phyloP scores from a whole-genome alignment of 805 yeast species.

The Ogataea trehalophila region DNA sequence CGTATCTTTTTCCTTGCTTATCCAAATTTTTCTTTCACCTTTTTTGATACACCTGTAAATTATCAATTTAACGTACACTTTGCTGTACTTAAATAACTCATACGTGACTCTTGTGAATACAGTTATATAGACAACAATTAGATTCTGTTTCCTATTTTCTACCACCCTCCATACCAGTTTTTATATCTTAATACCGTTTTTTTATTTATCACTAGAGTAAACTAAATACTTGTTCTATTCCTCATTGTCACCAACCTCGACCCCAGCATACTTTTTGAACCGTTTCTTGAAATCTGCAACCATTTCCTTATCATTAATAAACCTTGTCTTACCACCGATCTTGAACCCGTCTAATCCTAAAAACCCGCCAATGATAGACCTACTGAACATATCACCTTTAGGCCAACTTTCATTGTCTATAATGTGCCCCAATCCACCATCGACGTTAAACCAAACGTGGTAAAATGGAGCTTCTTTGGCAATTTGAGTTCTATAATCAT shows the following conservation, averaged over 20 bases:
- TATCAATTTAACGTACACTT: too few relatives aligned
- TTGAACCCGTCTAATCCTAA: slow-evolving; percentile 33
- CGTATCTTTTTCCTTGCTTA: too few relatives aligned
- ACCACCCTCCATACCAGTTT: too few relatives aligned
- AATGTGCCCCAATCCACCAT: slow-evolving; percentile 49
- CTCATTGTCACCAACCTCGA: not conserved
- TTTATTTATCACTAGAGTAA: too few relatives aligned
- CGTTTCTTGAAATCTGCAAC: slow-evolving; percentile 9
- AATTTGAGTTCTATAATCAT: slow-evolving; percentile 28
- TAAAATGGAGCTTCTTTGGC: slow-evolving; percentile 47
- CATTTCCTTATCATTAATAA: slow-evolving; percentile 12
- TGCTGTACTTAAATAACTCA: too few relatives aligned
- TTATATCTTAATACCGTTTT: too few relatives aligned
- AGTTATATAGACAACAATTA: too few relatives aligned
- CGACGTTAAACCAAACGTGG: slow-evolving; percentile 44
- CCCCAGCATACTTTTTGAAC: slow-evolving; percentile 13
- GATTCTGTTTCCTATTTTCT: too few relatives aligned
- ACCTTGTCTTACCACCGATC: slow-evolving; percentile 29
- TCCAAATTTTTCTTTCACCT: too few relatives aligned
- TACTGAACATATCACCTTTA: slow-evolving; percentile 39
- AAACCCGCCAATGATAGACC: slow-evolving; percentile 44
- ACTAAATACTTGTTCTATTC: not conserved
- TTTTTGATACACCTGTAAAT: too few relatives aligned
- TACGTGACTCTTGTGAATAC: too few relatives aligned
- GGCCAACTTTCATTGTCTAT: slow-evolving; percentile 45